These are phyloP conservation scores for Lactarius pseudohatsudake DNA, from an alignment of 768 basidiomycete species.

Conservation along the genomic window DNA sequence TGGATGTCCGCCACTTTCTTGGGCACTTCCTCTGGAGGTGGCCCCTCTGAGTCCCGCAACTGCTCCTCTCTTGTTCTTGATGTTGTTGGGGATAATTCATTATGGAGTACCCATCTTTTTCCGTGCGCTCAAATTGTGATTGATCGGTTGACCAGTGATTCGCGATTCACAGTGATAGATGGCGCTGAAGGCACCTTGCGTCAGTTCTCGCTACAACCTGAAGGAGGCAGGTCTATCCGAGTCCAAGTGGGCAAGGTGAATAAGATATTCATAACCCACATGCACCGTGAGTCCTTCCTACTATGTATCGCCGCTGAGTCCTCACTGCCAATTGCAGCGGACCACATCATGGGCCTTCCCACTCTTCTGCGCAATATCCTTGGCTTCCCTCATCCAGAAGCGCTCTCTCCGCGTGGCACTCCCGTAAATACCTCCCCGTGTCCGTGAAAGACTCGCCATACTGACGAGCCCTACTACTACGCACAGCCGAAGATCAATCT, in stretches of 20 bases:
- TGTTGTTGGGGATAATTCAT: constrained; percentile 49
- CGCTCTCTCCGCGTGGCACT: constrained; percentile 25
- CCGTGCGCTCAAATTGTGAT: constrained; percentile 1
- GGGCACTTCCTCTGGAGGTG: constrained; percentile 76
- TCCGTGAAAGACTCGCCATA: not conserved
- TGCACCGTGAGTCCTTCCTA: constrained; percentile 56
- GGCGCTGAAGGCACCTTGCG: constrained; percentile 79
- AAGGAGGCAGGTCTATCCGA: constrained; percentile 37
- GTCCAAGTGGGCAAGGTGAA: constrained; percentile 50
- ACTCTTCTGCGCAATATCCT: constrained; percentile 63
- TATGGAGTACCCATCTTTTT: constrained; percentile 60
- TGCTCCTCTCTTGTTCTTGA: constrained; percentile 73
- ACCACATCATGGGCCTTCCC: constrained; percentile 74
- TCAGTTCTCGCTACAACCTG: constrained; percentile 63
- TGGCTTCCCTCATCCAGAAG: constrained; percentile 43
- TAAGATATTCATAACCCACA: constrained; percentile 82
- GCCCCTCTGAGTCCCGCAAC: constrained; percentile 69
- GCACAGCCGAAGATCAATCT: constrained; percentile 57
- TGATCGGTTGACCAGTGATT: not conserved
- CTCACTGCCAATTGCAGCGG: constrained; percentile 42
- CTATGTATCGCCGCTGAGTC: not conserved
- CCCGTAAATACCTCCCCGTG: not conserved
- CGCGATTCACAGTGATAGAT: constrained; percentile 60
- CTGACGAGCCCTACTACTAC: not conserved
- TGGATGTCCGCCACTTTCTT: constrained; percentile 66